These are phyloP conservation scores for Dendrobium chrysotoxum DNA, from an alignment of 106 monocot species.

Conservation along the genomic window DNA sequence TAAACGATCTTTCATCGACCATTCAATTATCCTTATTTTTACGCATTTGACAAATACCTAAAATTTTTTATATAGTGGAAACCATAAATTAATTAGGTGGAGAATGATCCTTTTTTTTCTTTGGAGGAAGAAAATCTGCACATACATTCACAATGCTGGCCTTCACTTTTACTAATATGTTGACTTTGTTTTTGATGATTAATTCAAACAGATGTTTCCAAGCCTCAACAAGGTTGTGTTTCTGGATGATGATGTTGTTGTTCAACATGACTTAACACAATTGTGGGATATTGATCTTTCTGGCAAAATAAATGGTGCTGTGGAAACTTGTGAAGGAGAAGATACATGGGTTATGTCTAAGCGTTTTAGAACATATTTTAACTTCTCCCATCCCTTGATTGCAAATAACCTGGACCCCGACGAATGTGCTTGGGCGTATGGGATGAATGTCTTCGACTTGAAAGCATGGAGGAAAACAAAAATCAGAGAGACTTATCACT, in stretches of 20 bases:
- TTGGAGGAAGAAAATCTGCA: too few species aligned
- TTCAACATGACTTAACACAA: conserved; percentile 70
- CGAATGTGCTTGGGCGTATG: conserved; percentile 97
- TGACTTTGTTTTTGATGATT: neutral
- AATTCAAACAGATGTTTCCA: conserved; percentile 73
- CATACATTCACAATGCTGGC: too few species aligned
- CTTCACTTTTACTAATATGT: too few species aligned
- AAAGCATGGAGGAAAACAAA: conserved; percentile 68
- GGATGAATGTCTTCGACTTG: conserved; percentile 94
- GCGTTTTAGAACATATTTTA: conserved; percentile 82
- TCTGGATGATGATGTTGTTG: conserved; percentile 90
- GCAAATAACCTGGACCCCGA: conserved; percentile 48
- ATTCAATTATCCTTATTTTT: too few species aligned
- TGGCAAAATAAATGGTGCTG: conserved; percentile 93
- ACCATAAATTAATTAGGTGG: too few species aligned
- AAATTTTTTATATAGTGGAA: too few species aligned
- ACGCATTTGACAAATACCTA: too few species aligned
- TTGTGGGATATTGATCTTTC: conserved; percentile 75
- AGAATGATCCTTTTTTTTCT: too few species aligned
- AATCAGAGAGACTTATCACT: conserved; percentile 75
- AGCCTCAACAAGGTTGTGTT: conserved; percentile 85
- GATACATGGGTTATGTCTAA: conserved; percentile 87
- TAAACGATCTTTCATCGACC: too few species aligned
- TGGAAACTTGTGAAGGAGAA: conserved; percentile 84
- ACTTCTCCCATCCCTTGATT: conserved; percentile 85